Base-by-base conservation (phyloP, 176 grass and related monocot genomes). In the bread wheat (Triticum aestivum) region DNA sequence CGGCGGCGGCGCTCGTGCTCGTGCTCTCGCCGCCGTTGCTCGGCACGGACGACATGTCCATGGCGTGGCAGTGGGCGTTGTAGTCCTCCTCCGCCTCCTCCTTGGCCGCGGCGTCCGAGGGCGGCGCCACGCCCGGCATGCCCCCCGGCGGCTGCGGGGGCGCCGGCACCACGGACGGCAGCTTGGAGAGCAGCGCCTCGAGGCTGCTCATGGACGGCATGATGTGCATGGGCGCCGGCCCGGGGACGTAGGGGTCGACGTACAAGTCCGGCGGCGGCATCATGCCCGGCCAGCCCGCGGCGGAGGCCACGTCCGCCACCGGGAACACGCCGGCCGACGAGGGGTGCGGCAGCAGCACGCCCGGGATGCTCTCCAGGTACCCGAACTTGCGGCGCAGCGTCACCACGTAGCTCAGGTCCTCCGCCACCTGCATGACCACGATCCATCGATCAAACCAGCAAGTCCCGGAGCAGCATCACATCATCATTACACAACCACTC, bases 131-230 rank as follows among this genome's bases (percentile, higher is more conserved):
- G 47, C 83, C 76, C 1, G 75, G 13, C 78, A 52, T 30, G 68
- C 85, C 49, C 39, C 23, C 37, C 38, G 10, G 21, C 20, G 47
- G 77, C 14, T 23, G 66, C 32, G 8, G 27, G 9, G 87, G 24
- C 0, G 69, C 66, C 10, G 92, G 88, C 37, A 91, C 88, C 33
- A 99, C 97, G 0, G 97, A 96, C 1, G 97, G 94, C 11, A 99
- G 97, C 88, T 96, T 99, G 58, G 97, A 94, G 44, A 99, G 94
- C 82, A 99, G 89, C 26, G 97, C 94, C 82, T 99, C 97, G 32
- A 99, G 94, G 83, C 97, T 97, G 91, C 97, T 99, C 97, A 99
- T 99, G 5, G 97, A 99, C 44, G 97, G 97, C 89, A 89, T 91
- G 71, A 96, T 90, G 84, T 91, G 90, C 81, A 89, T 92, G 69